A percentile compares a stretch with the other conserved stretches of the same genome.
phyloP scores from a whole-genome alignment of 768 basidiomycete genomes.

The Boletus vinaceobasis region DNA sequence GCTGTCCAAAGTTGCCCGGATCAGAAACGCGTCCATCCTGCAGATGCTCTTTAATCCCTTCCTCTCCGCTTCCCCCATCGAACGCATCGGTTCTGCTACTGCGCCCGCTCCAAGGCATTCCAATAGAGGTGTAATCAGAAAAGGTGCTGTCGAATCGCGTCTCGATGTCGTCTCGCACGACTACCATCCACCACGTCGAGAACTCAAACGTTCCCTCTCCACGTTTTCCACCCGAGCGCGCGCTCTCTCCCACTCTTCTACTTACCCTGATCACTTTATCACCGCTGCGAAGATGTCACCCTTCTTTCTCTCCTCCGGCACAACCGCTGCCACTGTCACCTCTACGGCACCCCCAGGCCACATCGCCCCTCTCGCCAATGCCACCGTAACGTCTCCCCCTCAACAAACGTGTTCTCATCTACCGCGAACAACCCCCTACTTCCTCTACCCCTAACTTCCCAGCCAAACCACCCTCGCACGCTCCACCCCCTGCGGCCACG shows the following conservation, averaged over 20 bases:
- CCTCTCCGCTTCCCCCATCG: conserved; percentile 62
- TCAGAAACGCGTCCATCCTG: conserved; percentile 31
- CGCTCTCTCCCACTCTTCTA: conserved; percentile 36
- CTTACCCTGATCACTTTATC: conserved; percentile 68
- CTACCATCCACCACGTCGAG: conserved; percentile 62
- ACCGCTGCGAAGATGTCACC: conserved; percentile 53
- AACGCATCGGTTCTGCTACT: conserved; percentile 51
- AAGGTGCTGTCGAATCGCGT: conserved; percentile 73
- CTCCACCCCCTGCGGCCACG: conserved; percentile 72
- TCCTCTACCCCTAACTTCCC: conserved; percentile 75
- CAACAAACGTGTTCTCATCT: conserved; percentile 81
- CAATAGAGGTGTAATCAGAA: conserved; percentile 72
- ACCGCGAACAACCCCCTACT: conserved; percentile 80
- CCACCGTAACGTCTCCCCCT: conserved; percentile 63
- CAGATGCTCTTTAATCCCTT: conserved; percentile 62
- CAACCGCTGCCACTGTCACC: conserved; percentile 33
- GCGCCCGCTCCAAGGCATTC: conserved; percentile 47
- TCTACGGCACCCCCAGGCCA: conserved; percentile 67
- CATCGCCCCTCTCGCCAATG: conserved; percentile 71
- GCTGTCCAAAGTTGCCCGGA: too few relatives aligned
- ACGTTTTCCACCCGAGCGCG: conserved; percentile 54
- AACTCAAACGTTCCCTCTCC: conserved; percentile 70
- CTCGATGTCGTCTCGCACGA: conserved; percentile 75
- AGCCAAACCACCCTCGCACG: conserved; percentile 71
- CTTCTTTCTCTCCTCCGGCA: conserved; percentile 64